Evolutionary conservation across 2,329 filamentous ascomycete species (phyloP).

Genomic region (Phoma sp.): DNA sequence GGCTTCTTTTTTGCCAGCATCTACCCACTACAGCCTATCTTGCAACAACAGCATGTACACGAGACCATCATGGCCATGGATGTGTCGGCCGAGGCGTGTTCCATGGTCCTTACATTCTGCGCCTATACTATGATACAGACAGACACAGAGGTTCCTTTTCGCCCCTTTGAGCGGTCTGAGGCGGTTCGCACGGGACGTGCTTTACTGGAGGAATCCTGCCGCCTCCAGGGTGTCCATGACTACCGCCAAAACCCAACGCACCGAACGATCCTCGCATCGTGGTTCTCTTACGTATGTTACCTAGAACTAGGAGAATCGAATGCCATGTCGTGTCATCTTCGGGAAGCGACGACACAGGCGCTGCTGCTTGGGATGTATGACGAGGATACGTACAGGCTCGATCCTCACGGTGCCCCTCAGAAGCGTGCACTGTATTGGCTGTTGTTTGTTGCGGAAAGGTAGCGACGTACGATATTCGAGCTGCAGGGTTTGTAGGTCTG

Average conservation of each 20-base stretch:
- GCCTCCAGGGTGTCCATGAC: constrained; percentile 50
- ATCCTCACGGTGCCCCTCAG: constrained; percentile 60
- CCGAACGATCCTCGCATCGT: constrained; percentile 65
- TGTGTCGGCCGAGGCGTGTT: background rate
- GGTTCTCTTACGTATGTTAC: constrained; percentile 65
- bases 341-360: constrained; percentile 65
- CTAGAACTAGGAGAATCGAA: constrained; percentile 66
- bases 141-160: constrained; percentile 50
- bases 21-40: background rate
- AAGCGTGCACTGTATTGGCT: constrained; percentile 66
- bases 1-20: background rate
- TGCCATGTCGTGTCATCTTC: constrained; percentile 66
- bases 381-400: constrained; percentile 59
- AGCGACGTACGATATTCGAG: background rate
- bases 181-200: background rate
- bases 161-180: constrained; percentile 44
- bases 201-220: background rate
- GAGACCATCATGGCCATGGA: background rate
- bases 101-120: constrained; percentile 57
- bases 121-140: constrained; percentile 57
- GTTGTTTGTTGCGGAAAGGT: constrained; percentile 66
- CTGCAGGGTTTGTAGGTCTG: background rate
- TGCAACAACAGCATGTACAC: background rate
- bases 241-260: constrained; percentile 63
- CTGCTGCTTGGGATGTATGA: constrained; percentile 65